Evolutionary conservation across 2,329 filamentous ascomycete genomes (phyloP), one percentile per base, ranked within the genome.

Genomic region (Fusarium longipes): DNA sequence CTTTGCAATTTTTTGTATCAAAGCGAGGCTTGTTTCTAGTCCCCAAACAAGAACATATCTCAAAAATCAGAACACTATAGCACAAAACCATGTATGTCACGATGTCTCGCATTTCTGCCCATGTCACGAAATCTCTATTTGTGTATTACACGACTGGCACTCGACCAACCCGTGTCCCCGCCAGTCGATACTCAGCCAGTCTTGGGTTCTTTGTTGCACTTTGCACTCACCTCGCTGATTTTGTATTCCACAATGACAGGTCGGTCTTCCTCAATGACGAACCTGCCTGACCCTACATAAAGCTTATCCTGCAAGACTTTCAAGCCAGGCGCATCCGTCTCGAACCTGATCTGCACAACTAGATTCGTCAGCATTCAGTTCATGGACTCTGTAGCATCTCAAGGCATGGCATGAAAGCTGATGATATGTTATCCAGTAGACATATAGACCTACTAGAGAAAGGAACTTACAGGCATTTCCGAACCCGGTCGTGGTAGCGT

Each of bases 241-340:
- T 80, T 81, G 67, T 81, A 81, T 70, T 82, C 79, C 20, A 82
- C 79, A 27, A 77, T 67, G 18, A 76, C 65, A 25, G 75, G 69
- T 45, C 76, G 70, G 12, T 76, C 74, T 39, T 73, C 60, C 39
- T 77, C 75, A 30, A 81, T 66, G 30, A 81, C 72, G 65, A 82
- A 82, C 20, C 79, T 74, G 22, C 80, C 80, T 17, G 77, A 79
- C 3, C 74, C 79, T 39, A 82, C 79, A 62, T 76, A 81, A n/a
- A 82, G 56, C 56, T 77, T 81, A 49, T 78, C 60, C 57, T 80
- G 76, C 8, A 82, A 63, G 6, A 66, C 70, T 62, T 74, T 77
- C 40, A 81, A 67, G 20, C 70, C 73, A 10, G 75, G 73, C 51
- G 72, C 72, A 30, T 77, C 79, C 12, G 79, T 78, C 68, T 81